Evolutionary conservation across 179 eudicot genomes (phyloP), one percentile per base, ranked within the genome.

Genomic region (Spergularia azorica): DNA sequence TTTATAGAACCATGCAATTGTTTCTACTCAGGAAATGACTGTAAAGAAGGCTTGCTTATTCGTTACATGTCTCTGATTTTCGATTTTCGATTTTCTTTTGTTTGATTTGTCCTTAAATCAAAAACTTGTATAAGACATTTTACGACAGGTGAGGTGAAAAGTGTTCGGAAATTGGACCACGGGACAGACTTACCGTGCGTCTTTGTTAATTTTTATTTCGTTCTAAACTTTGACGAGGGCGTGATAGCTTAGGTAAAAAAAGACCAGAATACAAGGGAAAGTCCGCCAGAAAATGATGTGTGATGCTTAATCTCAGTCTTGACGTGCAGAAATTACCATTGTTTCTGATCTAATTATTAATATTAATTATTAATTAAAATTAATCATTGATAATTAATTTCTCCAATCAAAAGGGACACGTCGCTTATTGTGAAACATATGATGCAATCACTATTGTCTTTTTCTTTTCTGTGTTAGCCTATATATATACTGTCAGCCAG

Each of bases 331-430:
- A 20, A 59, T 59, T 59, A 59, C 63, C 18, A 59, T 14, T 20
- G 4, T 56, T 56, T n/a, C 18, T 59, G 17, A 59, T 59, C 48
- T 43, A 43, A 3, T n/a, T n/a, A 59, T 9, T 6, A n/a, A 20
- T n/a, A n/a, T n/a, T n/a, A n/a, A n/a, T n/a, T 26, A 26, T 26
- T 18, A 6, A 9, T 13, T 56, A 16, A 12, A 12, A 16, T 12
- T 56, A 15, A 43, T 56, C 16, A 16, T 4, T 56, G 6, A 56
- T 56, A 2, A 56, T 13, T 43, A 60, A 60, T 61, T 61, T 61
- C 38, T 61, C 64, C 64, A 61, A 61, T 13, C 20, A 18, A 20
- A 61, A 12, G 64, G 64, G 64, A 61, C 64, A 61, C 64, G 64
- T 21, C 26, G 26, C 64, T 36, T 36, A 61, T 18, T 61, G 6